Evolutionary conservation across 371 early-diverging fungal genomes (phyloP).

Genomic region (Lichtheimia ornata): DNA sequence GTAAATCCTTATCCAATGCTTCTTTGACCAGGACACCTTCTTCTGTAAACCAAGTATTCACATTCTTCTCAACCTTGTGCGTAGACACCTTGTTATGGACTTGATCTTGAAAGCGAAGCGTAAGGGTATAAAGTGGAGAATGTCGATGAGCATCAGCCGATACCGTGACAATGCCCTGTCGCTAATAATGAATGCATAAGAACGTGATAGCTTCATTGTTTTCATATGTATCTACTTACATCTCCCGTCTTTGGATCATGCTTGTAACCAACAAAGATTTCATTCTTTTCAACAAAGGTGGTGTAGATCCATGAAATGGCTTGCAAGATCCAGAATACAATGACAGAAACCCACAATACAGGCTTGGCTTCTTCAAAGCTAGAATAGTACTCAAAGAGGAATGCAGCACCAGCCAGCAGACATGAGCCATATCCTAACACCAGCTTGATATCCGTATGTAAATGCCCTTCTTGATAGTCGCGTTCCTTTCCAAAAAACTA

Average conservation of each 20-base stretch:
- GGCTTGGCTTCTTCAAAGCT: slow-evolving; percentile 35
- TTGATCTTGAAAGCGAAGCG: slow-evolving; percentile 21
- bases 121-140: slow-evolving; percentile 30
- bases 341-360: slow-evolving; percentile 29
- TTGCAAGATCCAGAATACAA: slow-evolving; percentile 39
- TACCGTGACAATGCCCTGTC: slow-evolving; percentile 22
- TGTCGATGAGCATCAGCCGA: slow-evolving; percentile 24
- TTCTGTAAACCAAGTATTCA: slow-evolving; percentile 38
- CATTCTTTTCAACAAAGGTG: slow-evolving; percentile 33
- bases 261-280: slow-evolving; percentile 38
- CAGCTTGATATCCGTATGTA: slow-evolving; percentile 44
- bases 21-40: slow-evolving; percentile 25
- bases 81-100: slow-evolving; percentile 12
- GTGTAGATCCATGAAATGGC: slow-evolving; percentile 21
- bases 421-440: slow-evolving; percentile 43
- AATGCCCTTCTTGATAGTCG: slow-evolving; percentile 28
- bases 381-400: slow-evolving; percentile 40
- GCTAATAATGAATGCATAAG: slow-evolving; percentile 8
- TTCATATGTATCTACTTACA: slow-evolving; percentile 11
- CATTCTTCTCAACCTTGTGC: slow-evolving; percentile 21
- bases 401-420: slow-evolving; percentile 37
- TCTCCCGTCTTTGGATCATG: slow-evolving; percentile 22
- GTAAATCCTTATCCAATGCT: slow-evolving; percentile 29
- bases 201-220: not conserved
- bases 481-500: slow-evolving; percentile 27